Conservation (phyloP, 179 eudicot species). For the Actinidia polygama region DNA sequence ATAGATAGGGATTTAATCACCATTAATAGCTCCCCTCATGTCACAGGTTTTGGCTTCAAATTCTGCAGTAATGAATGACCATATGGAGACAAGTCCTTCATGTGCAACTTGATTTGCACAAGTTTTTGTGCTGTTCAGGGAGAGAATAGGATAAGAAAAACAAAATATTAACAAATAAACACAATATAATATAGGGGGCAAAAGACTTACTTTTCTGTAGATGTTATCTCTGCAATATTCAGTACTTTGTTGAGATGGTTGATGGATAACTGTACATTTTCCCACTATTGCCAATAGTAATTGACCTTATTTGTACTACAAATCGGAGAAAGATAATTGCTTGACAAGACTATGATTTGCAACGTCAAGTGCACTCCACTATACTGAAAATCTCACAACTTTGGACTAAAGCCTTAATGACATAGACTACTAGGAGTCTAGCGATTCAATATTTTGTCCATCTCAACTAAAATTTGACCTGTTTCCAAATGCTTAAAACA, state of each 20-base stretch:
- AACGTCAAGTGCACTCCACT: background rate
- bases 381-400: background rate
- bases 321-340: background rate
- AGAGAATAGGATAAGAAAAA: constrained; percentile 4
- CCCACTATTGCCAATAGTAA: constrained; percentile 52
- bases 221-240: constrained; percentile 37
- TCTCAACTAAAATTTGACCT: background rate
- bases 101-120: constrained; percentile 33
- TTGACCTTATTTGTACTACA: constrained; percentile 56
- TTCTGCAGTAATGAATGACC: constrained; percentile 43
- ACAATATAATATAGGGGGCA: background rate
- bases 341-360: background rate
- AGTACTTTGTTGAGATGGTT: constrained; percentile 39
- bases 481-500: background rate
- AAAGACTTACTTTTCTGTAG: constrained; percentile 46
- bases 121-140: constrained; percentile 44
- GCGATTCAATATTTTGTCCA: background rate
- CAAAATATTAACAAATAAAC: background rate
- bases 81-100: constrained; percentile 38
- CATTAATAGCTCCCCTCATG: constrained; percentile 43
- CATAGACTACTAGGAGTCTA: background rate
- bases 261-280: constrained; percentile 42
- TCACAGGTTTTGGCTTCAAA: constrained; percentile 39
- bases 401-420: background rate
- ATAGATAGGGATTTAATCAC: constrained; percentile 31